Evolutionary conservation across 768 basidiomycete species (phyloP), one percentile per base, ranked within the genome.

Genomic region (Clitopilus passeckerianus): DNA sequence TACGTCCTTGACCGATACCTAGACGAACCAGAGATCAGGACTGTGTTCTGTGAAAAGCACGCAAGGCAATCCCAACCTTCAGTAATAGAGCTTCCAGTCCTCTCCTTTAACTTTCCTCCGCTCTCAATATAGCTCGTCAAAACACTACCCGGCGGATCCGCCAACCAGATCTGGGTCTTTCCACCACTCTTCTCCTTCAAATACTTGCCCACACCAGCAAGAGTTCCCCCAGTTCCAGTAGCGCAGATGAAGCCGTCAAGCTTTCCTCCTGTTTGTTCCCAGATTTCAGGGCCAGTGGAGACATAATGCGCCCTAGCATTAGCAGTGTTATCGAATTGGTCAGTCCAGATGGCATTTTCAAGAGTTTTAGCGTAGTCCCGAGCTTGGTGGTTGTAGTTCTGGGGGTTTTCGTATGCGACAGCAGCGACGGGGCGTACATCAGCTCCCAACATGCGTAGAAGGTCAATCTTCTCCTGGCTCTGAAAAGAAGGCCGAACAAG

Each of bases 391-490:
- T 99, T 99, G 79, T 98, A 99, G 77, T 99, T 98, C 61, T 80
- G 72, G 5, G 95, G 94, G 72, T 99, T 87, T 67, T 98, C 95
- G 70, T 91, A 98, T 10, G 97, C 87, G 33, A 99, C 97, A 1
- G 96, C 95, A 16, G 97, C 94, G 1, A 99, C 97, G 34, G 97
- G 91, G 67, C 92, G 80, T 34, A 99, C 96, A 65, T 98, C 96
- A 5, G 97, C 96, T 27, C 97, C 97, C 22, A 99, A 84, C 96
- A 99, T 96, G 57, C 88, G 87, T 58, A 99, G 80, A 27, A 99
- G 85, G 73, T 99, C 96, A 57, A 98, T 97, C 79, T 99, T 99
- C 70, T 99, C 96, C 76, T 96, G 95, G 70, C 91, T 94, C 90
- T 97, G 67, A n/a, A 7, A 44, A 23, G 20, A 44, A 56, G 15